Evolutionary conservation across 2,329 filamentous ascomycete species (phyloP), one percentile per base, ranked within the genome.

Genomic region (Leptographium radiaticola): DNA sequence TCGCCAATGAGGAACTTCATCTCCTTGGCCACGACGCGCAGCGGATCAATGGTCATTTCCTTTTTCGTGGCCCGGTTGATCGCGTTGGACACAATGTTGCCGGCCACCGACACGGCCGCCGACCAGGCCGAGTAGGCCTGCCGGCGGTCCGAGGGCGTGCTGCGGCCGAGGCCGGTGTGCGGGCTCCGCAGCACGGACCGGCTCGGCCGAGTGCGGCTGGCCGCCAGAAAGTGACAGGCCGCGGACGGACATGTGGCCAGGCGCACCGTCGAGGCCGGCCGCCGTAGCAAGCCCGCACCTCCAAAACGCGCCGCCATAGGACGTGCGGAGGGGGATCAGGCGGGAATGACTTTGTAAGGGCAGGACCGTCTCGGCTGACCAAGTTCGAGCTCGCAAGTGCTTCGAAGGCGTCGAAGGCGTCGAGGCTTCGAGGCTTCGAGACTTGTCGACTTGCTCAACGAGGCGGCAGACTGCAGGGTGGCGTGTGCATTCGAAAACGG

Each of bases 1-100:
- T 97, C 95, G 53, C 89, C 89, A 12, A 87, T 95, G 64, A 97
- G 72, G 63, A 90, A 94, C 70, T 95, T 93, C 83, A 98, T 88
- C 75, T 97, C 91, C 71, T 95, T 94, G 58, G 88, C 91, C 38
- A 97, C 90, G 38, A 88, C 86, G 58, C 87, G 81, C 64, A 97
- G 77, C 38, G 91, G 91, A 67, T 97, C 91, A 63, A 95, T 80
- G 57, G 83, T 80, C 71, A 95, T 81, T 55, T 80, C 78, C 60
- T 75, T 75, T 60, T 82, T 80, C 58, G 79, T 74, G 54, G 80
- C 74, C 61, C 79, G 75, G 60, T 79, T 77, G 57, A 84, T 75
- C 46, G 79, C 80, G 65, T 84, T 85, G 60, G 77, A 77, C 60
- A 89, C 83, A 56, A 89, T 77, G 66, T 84, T 84, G 60, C 86